These are phyloP conservation scores for Primulina tabacum DNA, from an alignment of 257 asterid species.

Conservation along the genomic window DNA sequence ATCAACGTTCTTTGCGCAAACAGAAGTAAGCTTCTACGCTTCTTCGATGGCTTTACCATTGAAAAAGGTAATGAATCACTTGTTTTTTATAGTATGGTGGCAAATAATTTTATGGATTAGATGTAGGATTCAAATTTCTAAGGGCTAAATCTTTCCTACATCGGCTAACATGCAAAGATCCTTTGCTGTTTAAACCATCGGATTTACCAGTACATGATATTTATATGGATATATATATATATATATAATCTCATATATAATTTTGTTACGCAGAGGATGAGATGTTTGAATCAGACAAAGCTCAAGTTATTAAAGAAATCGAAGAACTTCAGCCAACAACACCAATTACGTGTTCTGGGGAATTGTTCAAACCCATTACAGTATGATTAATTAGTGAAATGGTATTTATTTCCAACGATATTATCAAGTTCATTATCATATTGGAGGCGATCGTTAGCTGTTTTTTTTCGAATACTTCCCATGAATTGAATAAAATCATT, in stretches of 20 bases:
- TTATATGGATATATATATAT: too few species aligned
- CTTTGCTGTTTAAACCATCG: too few species aligned
- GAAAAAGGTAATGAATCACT: slow-evolving; percentile 53
- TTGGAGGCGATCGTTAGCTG: neutral
- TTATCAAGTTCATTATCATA: too few species aligned
- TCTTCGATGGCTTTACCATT: slow-evolving; percentile 50
- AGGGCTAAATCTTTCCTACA: neutral
- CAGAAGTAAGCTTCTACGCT: slow-evolving; percentile 65
- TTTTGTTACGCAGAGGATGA: slow-evolving; percentile 66
- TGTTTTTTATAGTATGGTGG: neutral
- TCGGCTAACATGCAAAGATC: too few species aligned
- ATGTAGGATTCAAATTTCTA: too few species aligned
- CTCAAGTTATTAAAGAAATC: slow-evolving; percentile 63
- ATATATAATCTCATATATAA: too few species aligned
- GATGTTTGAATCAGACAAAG: slow-evolving; percentile 77
- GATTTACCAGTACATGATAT: too few species aligned
- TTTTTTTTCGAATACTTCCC: neutral
- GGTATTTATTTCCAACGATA: neutral
- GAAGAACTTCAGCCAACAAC: slow-evolving; percentile 46
- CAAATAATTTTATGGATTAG: neutral
- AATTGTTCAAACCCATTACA: slow-evolving; percentile 34
- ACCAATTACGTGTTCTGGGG: slow-evolving; percentile 45
- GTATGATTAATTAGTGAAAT: slow-evolving; percentile 15
- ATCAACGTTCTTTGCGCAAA: slow-evolving; percentile 67
- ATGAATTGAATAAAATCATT: too few species aligned